These are phyloP conservation scores for Penicillium janthinellum DNA, from an alignment of 2,329 filamentous ascomycete species.

Conservation along the genomic window DNA sequence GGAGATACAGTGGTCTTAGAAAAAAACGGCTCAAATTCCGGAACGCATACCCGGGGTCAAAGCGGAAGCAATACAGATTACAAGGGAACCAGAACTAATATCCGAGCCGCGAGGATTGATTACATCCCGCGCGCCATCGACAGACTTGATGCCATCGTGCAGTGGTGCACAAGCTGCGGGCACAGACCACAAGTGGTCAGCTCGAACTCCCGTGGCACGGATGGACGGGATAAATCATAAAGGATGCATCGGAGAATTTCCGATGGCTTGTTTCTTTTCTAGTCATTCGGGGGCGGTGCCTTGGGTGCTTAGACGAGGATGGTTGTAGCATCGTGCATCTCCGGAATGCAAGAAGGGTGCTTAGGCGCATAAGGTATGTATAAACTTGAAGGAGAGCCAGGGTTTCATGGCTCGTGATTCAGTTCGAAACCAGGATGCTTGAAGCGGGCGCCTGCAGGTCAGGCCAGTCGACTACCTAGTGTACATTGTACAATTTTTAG, in stretches of 20 bases:
- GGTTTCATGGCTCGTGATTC: slow-evolving; percentile 13
- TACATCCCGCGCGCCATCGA: slow-evolving; percentile 7
- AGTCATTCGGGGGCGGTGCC: background rate
- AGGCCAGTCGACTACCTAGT: background rate
- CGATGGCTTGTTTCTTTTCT: background rate
- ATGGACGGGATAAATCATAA: background rate
- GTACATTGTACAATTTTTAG: background rate
- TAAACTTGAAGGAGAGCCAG: background rate
- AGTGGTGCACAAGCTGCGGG: slow-evolving; percentile 15
- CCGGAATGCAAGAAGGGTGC: background rate
- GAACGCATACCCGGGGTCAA: slow-evolving; percentile 4
- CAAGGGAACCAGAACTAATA: slow-evolving; percentile 2
- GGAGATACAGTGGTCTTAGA: background rate
- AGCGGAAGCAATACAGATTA: background rate
- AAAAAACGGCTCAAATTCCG: slow-evolving; percentile 21
- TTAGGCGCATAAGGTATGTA: background rate
- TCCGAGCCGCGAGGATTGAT: slow-evolving; percentile 11
- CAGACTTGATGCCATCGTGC: slow-evolving; percentile 24
- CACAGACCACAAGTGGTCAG: slow-evolving; percentile 22
- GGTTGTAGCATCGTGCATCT: background rate
- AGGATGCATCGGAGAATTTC: slow-evolving; percentile 10
- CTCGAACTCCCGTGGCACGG: background rate
- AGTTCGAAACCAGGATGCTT: background rate
- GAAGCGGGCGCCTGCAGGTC: background rate
- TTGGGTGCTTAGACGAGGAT: background rate